Conservation (phyloP, 2,329 filamentous ascomycete genomes). For the Cytospora chrysosperma region DNA sequence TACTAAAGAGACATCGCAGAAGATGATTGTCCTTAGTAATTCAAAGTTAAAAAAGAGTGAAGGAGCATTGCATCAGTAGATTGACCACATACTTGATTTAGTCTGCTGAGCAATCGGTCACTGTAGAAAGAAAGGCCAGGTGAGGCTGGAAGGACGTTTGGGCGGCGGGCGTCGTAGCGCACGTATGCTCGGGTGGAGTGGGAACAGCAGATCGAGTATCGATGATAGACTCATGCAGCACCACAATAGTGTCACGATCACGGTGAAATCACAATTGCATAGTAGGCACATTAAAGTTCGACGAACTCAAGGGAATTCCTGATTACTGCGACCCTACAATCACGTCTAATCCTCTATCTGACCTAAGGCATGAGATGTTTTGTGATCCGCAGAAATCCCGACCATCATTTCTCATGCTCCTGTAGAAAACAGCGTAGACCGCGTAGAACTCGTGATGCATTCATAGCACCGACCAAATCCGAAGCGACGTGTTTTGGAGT, state of each 20-base stretch:
- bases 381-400: slow-evolving; percentile 34
- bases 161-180: too few species aligned
- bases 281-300: background rate
- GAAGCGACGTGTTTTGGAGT: slow-evolving; percentile 26
- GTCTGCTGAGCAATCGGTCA: too few species aligned
- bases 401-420: slow-evolving; percentile 34
- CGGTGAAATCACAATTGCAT: too few species aligned
- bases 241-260: too few species aligned
- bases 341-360: slow-evolving; percentile 38
- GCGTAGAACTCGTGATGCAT: slow-evolving; percentile 30
- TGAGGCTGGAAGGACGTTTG: too few species aligned
- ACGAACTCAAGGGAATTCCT: slow-evolving; percentile 23
- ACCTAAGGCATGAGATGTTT: slow-evolving; percentile 36
- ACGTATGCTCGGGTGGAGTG: too few species aligned
- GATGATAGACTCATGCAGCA: too few species aligned
- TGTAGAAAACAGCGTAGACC: slow-evolving; percentile 32
- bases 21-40: too few species aligned
- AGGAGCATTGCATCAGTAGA: too few species aligned
- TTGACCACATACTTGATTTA: too few species aligned
- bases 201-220: accelerated
- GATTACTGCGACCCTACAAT: slow-evolving; percentile 27
- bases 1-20: too few species aligned
- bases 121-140: background rate
- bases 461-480: slow-evolving; percentile 28
- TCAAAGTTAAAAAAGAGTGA: too few species aligned